Evolutionary conservation across 352 stramenopile species (phyloP), one percentile per base, ranked within the genome.

Genomic region (Pythium dissimile): DNA sequence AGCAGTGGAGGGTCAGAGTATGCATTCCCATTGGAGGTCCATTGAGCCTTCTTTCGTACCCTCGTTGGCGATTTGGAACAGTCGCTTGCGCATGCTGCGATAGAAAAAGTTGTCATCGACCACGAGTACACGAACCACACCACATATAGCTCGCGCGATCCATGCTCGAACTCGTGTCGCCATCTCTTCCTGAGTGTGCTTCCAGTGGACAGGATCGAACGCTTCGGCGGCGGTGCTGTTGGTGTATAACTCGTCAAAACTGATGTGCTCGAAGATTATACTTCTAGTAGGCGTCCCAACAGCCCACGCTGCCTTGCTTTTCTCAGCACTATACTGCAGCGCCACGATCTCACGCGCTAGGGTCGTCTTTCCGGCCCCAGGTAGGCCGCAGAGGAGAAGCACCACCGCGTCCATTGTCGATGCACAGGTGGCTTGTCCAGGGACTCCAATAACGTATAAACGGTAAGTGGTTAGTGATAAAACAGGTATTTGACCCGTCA

Each of bases 71-170:
- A 89, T 62, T 9, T 85, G 73, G 42, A 62, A 79, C 58, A 86
- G 86, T 18, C 75, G 77, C 54, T 92, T 92, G 48, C 82, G 79
- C 34, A 75, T 72, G 50, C 81, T 92, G 10, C 72, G 75, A 27
- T 80, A 85, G 26, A 77, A 67, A 42, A 92, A 88, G 45, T 84
- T 89, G 50, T 92, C 82, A 35, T 92, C 82, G 2, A 88, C 63
- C 15, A 92, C 54, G 18, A 92, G 50, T 26, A n/a, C n/a, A n/a
- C n/a, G n/a, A n/a, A n/a, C n/a, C n/a, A n/a, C n/a, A n/a, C n/a
- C n/a, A n/a, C n/a, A n/a, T n/a, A n/a, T n/a, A n/a, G n/a, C n/a
- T n/a, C n/a, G n/a, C n/a, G n/a, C n/a, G 67, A 64, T 9, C 30
- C 50, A 35, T 20, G 42, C n/a, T 11, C 52, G 51, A 15, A 84